phyloP scores from a whole-genome alignment of 2,329 filamentous ascomycete species.

The Sarocladiaceae sp. region DNA sequence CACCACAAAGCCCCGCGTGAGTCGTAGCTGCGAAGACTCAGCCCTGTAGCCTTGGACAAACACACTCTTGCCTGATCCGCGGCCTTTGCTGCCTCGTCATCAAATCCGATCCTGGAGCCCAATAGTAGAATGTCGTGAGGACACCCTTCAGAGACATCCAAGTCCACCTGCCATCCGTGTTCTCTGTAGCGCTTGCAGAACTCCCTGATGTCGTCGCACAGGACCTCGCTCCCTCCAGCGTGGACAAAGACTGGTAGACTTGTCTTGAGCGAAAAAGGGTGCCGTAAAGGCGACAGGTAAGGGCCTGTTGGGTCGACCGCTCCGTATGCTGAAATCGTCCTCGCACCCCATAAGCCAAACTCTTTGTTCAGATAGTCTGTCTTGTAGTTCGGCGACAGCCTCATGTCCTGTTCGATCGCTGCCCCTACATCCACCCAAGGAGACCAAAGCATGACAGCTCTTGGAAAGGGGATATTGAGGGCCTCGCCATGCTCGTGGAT shows the following conservation, averaged over 20 bases:
- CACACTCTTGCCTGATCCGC: slow-evolving; percentile 12
- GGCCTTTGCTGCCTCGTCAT: slow-evolving; percentile 12
- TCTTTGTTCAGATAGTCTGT: slow-evolving; percentile 17
- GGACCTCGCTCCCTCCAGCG: slow-evolving; percentile 16
- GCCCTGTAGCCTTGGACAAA: background rate
- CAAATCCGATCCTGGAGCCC: slow-evolving; percentile 17
- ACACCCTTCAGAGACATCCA: slow-evolving; percentile 12
- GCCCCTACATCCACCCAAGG: slow-evolving; percentile 20
- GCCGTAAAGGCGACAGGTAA: slow-evolving; percentile 12
- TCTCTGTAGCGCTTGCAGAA: slow-evolving; percentile 13
- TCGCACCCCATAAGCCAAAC: slow-evolving; percentile 16
- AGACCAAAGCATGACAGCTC: slow-evolving; percentile 17
- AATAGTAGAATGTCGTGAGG: slow-evolving; percentile 20
- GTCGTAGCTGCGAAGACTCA: background rate
- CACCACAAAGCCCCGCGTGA: background rate
- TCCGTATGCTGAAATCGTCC: slow-evolving; percentile 11
- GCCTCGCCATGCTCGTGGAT: slow-evolving; percentile 18
- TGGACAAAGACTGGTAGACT: slow-evolving; percentile 18
- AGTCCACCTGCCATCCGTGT: slow-evolving; percentile 14
- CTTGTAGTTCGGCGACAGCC: slow-evolving; percentile 12
- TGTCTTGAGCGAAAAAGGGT: slow-evolving; percentile 13
- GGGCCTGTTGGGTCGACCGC: slow-evolving; percentile 3
- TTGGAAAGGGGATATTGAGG: slow-evolving; percentile 16
- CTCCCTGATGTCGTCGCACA: slow-evolving; percentile 17
- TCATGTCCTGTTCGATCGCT: slow-evolving; percentile 16